phyloP scores from a whole-genome alignment of 2,329 filamentous ascomycete species.

The Ophiostoma sp. region DNA sequence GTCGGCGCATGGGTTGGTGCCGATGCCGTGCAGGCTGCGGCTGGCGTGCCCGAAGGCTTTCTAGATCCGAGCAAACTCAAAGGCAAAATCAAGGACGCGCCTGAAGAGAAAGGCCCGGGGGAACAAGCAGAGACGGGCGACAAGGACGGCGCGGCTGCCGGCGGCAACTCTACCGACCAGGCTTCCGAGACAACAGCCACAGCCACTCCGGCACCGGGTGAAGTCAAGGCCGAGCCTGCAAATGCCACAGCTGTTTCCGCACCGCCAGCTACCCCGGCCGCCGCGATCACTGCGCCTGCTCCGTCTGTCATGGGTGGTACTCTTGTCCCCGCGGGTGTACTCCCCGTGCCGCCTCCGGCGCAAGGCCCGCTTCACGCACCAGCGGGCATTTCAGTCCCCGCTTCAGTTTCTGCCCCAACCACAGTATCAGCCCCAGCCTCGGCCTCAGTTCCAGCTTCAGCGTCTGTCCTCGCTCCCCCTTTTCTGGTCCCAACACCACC shows the following conservation, averaged over 20 bases:
- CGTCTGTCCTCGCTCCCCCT: neutral
- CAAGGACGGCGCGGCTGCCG: neutral
- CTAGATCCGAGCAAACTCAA: conserved; percentile 31
- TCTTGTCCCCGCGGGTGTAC: neutral
- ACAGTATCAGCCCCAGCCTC: neutral
- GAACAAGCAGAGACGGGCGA: neutral
- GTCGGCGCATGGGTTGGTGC: conserved; percentile 77
- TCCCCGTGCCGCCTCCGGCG: neutral
- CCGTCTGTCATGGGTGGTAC: neutral
- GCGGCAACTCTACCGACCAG: neutral
- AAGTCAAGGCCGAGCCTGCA: neutral
- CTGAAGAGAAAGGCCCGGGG: conserved; percentile 16
- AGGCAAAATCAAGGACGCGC: conserved; percentile 19
- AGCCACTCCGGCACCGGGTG: neutral
- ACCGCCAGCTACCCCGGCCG: neutral
- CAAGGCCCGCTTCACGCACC: neutral
- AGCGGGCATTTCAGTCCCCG: neutral
- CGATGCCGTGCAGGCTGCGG: conserved; percentile 51
- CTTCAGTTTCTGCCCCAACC: neutral
- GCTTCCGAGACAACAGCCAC: neutral
- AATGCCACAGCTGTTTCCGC: neutral
- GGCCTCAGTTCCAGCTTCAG: neutral
- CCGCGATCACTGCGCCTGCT: too few relatives aligned
- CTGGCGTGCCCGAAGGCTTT: conserved; percentile 77
- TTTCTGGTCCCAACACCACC: neutral